phyloP scores from a whole-genome alignment of 225 moss, liverwort and hornwort genomes.

The Anthoceros angustus region DNA sequence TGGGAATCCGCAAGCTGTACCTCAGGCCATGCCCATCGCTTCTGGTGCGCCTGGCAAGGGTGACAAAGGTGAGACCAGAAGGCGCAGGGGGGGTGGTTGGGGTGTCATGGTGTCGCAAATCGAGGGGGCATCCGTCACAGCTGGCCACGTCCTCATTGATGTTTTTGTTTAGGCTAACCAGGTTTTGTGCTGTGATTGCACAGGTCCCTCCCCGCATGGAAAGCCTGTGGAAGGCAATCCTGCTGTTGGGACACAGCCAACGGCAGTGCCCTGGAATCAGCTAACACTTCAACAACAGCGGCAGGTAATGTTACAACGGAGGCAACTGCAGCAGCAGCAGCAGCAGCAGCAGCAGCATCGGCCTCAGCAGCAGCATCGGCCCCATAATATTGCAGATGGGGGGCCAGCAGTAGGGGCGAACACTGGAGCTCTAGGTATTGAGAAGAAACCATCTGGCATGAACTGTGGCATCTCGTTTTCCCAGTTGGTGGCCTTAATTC shows the following conservation, averaged over 20 bases:
- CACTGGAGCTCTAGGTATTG: constrained; percentile 5
- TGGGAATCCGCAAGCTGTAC: constrained; percentile 36
- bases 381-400: background rate
- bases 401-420: background rate
- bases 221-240: background rate
- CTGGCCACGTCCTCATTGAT: too few species aligned
- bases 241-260: background rate
- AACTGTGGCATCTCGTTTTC: constrained; percentile 92
- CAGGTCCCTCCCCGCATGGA: too few species aligned
- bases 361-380: constrained; percentile 3
- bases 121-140: too few species aligned
- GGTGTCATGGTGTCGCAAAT: constrained; percentile 4
- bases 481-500: constrained; percentile 86
- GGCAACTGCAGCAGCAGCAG: constrained; percentile 6
- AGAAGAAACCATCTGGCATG: constrained; percentile 24
- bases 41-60: constrained; percentile 40
- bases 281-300: constrained; percentile 6
- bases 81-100: too few species aligned
- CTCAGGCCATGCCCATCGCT: constrained; percentile 23
- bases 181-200: too few species aligned
- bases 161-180: too few species aligned
- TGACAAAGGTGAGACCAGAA: background rate
- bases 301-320: constrained; percentile 17
- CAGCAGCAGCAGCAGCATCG: background rate
- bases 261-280: background rate